Conservation (phyloP, 2,329 filamentous ascomycete genomes). For the Stemphylium vesicarium region DNA sequence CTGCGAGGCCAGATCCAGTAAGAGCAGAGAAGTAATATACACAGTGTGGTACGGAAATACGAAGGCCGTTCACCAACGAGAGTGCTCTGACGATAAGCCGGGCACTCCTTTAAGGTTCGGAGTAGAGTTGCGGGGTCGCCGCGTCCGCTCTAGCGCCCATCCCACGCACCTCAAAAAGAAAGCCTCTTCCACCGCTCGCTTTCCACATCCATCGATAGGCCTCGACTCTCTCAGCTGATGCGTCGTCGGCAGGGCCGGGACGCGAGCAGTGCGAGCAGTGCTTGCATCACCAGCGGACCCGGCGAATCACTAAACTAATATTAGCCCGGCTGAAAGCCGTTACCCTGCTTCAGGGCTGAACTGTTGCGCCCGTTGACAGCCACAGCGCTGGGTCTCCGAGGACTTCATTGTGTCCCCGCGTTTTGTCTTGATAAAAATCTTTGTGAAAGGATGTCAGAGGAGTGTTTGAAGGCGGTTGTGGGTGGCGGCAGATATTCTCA, state of each 20-base stretch:
- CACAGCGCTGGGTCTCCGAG: constrained; percentile 1
- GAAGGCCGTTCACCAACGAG: background rate
- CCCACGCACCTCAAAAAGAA: background rate
- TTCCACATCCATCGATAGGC: constrained; percentile 1
- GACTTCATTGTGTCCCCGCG: background rate
- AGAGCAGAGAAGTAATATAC: background rate
- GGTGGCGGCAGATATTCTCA: background rate
- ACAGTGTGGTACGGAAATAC: background rate
- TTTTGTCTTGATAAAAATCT: background rate
- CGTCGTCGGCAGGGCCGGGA: constrained; percentile 7
- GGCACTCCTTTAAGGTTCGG: background rate
- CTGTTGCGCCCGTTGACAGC: constrained; percentile 3
- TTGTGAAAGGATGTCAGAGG: background rate
- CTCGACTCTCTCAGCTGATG: constrained; percentile 16
- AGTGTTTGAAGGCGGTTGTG: background rate
- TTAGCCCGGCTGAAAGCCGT: constrained; percentile 27
- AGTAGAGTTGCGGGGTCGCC: constrained; percentile 4
- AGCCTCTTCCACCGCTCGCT: constrained; percentile 10
- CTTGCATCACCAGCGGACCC: constrained; percentile 10
- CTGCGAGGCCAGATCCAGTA: too few relatives aligned
- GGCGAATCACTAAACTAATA: constrained; percentile 20
- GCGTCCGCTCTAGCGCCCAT: constrained; percentile 1
- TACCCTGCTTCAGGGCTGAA: constrained; percentile 15
- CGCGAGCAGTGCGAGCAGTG: constrained; percentile 17
- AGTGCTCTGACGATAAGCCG: background rate